Conservation (phyloP, 352 stramenopile genomes). For the Phytophthora aleatoria region DNA sequence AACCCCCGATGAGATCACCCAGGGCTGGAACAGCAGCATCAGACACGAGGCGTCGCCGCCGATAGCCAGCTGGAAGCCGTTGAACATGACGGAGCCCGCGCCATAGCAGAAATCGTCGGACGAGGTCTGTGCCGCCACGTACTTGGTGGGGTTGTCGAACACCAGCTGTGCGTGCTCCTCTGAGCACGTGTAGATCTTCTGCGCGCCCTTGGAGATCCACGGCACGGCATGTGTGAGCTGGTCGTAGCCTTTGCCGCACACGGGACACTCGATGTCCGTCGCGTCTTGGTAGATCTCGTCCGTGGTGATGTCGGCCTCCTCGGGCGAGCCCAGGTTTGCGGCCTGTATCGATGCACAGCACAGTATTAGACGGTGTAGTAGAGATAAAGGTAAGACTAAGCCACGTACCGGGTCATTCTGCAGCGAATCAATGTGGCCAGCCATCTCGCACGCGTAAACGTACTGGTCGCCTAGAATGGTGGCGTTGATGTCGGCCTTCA, state of each 20-base stretch:
- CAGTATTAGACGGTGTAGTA: conserved; percentile 1
- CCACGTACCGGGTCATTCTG: conserved; percentile 70
- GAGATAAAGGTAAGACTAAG: neutral
- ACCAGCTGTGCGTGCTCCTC: conserved; percentile 62
- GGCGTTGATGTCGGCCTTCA: conserved; percentile 61
- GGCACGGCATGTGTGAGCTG: conserved; percentile 75
- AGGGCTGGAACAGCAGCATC: conserved; percentile 82
- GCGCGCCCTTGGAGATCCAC: conserved; percentile 71
- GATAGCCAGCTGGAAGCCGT: conserved; percentile 79
- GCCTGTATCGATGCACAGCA: conserved; percentile 5
- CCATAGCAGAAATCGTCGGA: conserved; percentile 61
- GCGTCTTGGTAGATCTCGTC: conserved; percentile 77
- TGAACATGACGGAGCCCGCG: conserved; percentile 83
- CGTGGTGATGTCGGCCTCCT: conserved; percentile 55
- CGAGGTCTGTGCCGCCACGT: conserved; percentile 39
- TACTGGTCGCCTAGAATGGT: conserved; percentile 72
- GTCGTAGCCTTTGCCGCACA: conserved; percentile 62
- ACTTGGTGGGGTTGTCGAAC: conserved; percentile 50
- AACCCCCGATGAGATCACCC: conserved; percentile 61
- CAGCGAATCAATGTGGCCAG: conserved; percentile 77
- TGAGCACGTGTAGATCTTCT: conserved; percentile 83
- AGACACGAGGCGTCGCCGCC: conserved; percentile 63
- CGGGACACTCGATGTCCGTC: conserved; percentile 58
- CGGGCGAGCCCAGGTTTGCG: conserved; percentile 49
- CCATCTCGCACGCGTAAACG: conserved; percentile 87